Base-by-base conservation (phyloP, 495 filamentous ascomycete genomes). In the Talaromyces borbonicus region DNA sequence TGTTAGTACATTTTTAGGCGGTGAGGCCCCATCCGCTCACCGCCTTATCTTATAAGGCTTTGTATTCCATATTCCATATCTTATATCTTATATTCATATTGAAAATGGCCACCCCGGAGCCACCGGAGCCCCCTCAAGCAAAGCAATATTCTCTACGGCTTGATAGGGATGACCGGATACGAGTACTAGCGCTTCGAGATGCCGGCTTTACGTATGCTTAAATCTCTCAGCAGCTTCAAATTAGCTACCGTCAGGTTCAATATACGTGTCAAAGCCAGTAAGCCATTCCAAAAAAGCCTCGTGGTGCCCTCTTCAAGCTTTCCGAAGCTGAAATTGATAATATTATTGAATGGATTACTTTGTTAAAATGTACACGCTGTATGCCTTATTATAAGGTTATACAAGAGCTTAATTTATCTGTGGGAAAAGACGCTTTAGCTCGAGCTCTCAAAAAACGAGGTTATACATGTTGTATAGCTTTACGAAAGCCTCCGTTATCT, bases 291-390 rank as follows among this genome's bases (percentile, higher is more conserved):
- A 51, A 50, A 37, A 56, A 55, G 32, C 9, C 50, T 5, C 49
- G 16, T 32, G 56, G 58, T 1, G 18, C 47, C 33, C 4, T 15
- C 9, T 39, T 39, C 0, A 52, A 59, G 38, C 52, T 63, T 24
- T 56, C 55, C 15, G 49, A 59, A 23, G 43, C 52, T 14, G 12
- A 51, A 42, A 40, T 53, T 23, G 46, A 62, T 53, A 19, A 47
- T 14, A 54, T 65, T 49, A 58, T 60, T 29, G 30, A 52, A 8
- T 62, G 54, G 50, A 58, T 60, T 4, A 43, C 26, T 7, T 50
- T 49, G 11, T 56, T 49, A 11, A 32, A 58, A 30, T 31, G 49
- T 19, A 61, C 49, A 6, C 55, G 51, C 3, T 49, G 51, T 22
- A 46, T 58, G 12, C 43, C 48, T 46, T 65, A 46, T 46, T 6